Base-by-base conservation (phyloP, 2,329 filamentous ascomycete genomes). In the Penicillium sp. region DNA sequence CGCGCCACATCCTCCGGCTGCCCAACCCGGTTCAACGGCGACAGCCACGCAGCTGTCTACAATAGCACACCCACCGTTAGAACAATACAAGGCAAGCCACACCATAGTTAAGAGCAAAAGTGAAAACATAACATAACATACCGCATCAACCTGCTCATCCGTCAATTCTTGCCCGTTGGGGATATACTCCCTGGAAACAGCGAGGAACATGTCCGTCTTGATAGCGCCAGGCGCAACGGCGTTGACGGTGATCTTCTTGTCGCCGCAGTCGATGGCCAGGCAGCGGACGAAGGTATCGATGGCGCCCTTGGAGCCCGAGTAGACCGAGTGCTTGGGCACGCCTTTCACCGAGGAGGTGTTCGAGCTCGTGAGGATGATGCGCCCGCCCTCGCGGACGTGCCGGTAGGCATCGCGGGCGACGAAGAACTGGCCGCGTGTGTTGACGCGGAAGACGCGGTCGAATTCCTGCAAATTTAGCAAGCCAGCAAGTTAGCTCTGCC, bases 221-320 rank as follows among this genome's bases (percentile, higher is more conserved):
- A 88, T 88, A 11, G 86, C 88, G 58, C 88, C 88, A 0, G 88
- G 88, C 0, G 88, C 88, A 31, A 90, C 82, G 50, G 85, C 86
- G 70, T 90, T 90, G 74, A 90, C 87, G 0, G 87, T 89, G 73
- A 90, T 88, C 58, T 86, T 85, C 71, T 87, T 84, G 79, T 89
- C 85, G 58, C 89, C 86, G 67, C 85, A 87, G 80, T 91, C 88
- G 73, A 84, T 88, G 6, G 90, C 88, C 78, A 92, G 90, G 69
- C 85, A 88, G 75, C 90, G 89, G 68, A 91, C 89, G 76, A 93
- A 91, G 9, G 89, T 89, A 77, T 92, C 90, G 63, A 92, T 88
- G 46, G 90, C 87, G 67, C 90, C 90, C 83, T 92, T 93, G 76
- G 84, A 87, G 17, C 87, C 90, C 23, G 90, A 90, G 82, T 92